A percentile compares a stretch with the other conserved stretches of the same genome.
Evolutionary conservation across 805 yeast genomes (phyloP).

Genomic region (Kodamaea fukazawae): DNA sequence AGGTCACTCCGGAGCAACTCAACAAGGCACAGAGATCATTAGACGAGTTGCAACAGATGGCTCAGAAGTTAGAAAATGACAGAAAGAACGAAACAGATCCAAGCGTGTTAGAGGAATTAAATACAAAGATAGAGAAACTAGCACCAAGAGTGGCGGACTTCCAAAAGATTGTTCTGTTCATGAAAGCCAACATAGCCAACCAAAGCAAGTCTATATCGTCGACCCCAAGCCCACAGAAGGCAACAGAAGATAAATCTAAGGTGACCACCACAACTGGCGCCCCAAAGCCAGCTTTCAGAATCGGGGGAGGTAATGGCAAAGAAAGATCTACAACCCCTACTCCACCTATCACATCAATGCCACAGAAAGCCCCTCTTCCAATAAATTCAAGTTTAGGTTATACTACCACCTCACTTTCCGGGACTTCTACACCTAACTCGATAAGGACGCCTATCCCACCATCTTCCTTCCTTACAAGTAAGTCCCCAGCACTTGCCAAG

Average conservation of each 20-base stretch:
- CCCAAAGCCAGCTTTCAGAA: conserved; percentile 9
- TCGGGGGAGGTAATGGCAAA: conserved; percentile 2
- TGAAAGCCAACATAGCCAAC: conserved; percentile 21
- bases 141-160: conserved; percentile 20
- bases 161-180: conserved; percentile 21
- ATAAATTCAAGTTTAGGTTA: conserved; percentile 1
- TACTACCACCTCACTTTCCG: conserved; percentile 2
- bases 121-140: conserved; percentile 13
- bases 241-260: not conserved
- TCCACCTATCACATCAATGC: not conserved
- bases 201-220: conserved; percentile 9
- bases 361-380: conserved; percentile 5
- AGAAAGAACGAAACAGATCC: conserved; percentile 11
- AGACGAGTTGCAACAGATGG: conserved; percentile 21
- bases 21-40: conserved; percentile 22
- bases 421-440: conserved; percentile 5
- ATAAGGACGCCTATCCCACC: conserved; percentile 1
- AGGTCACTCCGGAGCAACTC: conserved; percentile 17
- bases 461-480: conserved; percentile 6
- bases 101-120: conserved; percentile 6
- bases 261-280: conserved; percentile 5
- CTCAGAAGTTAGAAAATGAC: conserved; percentile 21
- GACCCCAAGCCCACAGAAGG: conserved; percentile 5
- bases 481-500: conserved; percentile 7
- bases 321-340: not conserved